Evolutionary conservation across 495 filamentous ascomycete genomes (phyloP), one percentile per base, ranked within the genome.

Genomic region (Daldinia decipiens): DNA sequence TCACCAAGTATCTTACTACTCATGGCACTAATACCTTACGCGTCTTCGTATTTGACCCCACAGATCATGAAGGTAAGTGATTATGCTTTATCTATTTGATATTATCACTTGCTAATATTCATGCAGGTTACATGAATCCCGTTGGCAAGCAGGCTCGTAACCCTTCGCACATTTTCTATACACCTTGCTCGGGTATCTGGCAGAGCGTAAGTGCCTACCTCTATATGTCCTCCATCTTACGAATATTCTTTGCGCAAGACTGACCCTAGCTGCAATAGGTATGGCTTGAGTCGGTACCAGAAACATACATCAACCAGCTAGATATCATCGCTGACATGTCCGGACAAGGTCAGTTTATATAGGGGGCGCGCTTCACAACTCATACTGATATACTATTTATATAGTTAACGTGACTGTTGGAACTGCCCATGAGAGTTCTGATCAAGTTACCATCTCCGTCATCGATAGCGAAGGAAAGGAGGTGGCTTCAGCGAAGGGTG

Each of bases 101-200:
- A 3, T 0, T 34, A n/a, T 8, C 29, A 36, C 50, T 72, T 6
- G 67, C 45, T 24, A 17, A 51, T 36, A 11, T 32, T 7, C 11
- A n/a, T 4, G 29, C 4, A 26, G 74, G 74, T 27, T 72, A 81
- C 65, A 81, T 84, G n/a, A 89, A 88, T 40, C 88, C 88, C 0
- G 81, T 89, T 60, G 89, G 89, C 54, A 92, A 92, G 77, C 89
- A 91, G 73, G 87, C 83, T 8, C 77, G 84, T 2, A 68, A 75
- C 2, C 86, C 83, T 2, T 85, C 83, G 5, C 89, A 91, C 68
- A 91, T 92, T 55, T 92, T 90, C 73, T 92, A 92, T 75, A 88
- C 84, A 0, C 88, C 89, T 11, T 91, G 89, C 76, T 85, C 84
- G 38, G 89, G 89, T 2, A 92, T 92, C 53, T 92, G 89, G 89